These are phyloP conservation scores for Leishmania arabica DNA, from an alignment of 208 protist species.

Conservation along the genomic window DNA sequence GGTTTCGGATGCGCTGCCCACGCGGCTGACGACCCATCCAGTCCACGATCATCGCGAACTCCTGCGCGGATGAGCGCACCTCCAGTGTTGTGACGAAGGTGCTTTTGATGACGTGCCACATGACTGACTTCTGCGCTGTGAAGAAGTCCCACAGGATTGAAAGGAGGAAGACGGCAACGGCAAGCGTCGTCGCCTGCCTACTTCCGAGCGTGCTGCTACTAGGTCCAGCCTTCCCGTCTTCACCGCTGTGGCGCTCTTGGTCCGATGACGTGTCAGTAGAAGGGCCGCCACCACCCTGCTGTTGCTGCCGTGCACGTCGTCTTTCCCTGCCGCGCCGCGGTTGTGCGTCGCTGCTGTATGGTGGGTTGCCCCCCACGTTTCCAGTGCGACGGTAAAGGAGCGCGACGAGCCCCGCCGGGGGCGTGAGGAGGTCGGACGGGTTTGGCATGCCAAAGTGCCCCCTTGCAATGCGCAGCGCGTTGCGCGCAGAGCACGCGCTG, in stretches of 20 bases:
- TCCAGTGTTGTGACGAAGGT: conserved; percentile 75
- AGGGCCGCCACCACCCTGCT: neutral
- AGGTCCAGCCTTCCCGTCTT: neutral
- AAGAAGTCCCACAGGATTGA: conserved; percentile 78
- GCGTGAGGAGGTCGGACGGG: conserved; percentile 59
- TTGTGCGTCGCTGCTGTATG: neutral
- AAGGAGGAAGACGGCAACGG: conserved; percentile 60
- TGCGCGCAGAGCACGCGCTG: neutral
- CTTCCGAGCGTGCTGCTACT: conserved; percentile 23
- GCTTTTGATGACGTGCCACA: conserved; percentile 52
- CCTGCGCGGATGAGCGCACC: conserved; percentile 83
- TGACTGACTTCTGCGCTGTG: conserved; percentile 43
- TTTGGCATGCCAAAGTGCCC: conserved; percentile 33
- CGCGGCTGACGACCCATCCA: conserved; percentile 85
- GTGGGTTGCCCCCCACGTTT: neutral
- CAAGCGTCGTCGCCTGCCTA: conserved; percentile 54
- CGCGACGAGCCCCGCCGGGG: conserved; percentile 67
- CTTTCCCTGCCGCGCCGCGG: neutral
- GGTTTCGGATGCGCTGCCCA: conserved; percentile 57
- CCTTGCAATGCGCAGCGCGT: neutral
- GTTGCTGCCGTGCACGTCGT: conserved; percentile 20
- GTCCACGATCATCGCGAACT: conserved; percentile 91
- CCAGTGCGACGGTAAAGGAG: conserved; percentile 53
- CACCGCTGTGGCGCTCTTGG: neutral
- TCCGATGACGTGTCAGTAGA: neutral